A percentile compares a stretch with the other conserved stretches of the same genome.
Evolutionary conservation across 768 basidiomycete genomes (phyloP).

Genomic region (Pleurotus cornucopiae): DNA sequence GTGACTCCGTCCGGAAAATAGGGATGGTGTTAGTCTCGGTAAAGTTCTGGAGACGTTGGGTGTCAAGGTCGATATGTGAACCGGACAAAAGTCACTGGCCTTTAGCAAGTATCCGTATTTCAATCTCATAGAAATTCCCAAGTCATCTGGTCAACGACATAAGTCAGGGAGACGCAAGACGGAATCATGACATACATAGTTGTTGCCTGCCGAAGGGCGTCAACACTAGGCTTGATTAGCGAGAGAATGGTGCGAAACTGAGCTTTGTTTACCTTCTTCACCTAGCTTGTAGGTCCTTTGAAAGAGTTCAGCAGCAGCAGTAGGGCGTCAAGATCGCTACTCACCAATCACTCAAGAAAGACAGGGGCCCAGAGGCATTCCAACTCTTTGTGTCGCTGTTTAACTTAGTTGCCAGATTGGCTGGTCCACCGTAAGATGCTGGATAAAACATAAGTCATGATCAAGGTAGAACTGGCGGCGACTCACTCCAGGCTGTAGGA

Average conservation of each 20-base stretch:
- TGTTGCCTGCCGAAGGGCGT: conserved; percentile 92
- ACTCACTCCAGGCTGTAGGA: conserved; percentile 62
- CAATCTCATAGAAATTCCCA: conserved; percentile 67
- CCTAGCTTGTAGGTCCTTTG: conserved; percentile 86
- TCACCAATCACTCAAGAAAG: conserved; percentile 82
- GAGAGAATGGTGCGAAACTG: neutral
- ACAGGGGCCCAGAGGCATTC: conserved; percentile 60
- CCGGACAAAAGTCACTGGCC: conserved; percentile 21
- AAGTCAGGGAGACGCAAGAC: neutral
- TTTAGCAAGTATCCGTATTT: conserved; percentile 79
- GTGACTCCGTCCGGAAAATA: conserved; percentile 77
- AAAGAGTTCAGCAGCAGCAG: neutral
- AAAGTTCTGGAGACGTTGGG: conserved; percentile 40
- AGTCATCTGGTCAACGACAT: conserved; percentile 39
- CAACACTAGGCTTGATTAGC: conserved; percentile 44
- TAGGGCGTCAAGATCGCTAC: conserved; percentile 14
- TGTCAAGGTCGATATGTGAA: too few relatives aligned
- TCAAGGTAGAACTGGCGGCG: neutral
- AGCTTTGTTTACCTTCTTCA: conserved; percentile 59
- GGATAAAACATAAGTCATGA: neutral
- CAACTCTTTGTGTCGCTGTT: conserved; percentile 52
- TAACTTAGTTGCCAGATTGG: conserved; percentile 51
- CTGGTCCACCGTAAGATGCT: conserved; percentile 63
- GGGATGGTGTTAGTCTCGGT: conserved; percentile 57
- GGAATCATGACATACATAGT: conserved; percentile 48